Evolutionary conservation across 441 rosid genomes (phyloP), one percentile per base, ranked within the genome.

Genomic region (Raphanus hybrid): DNA sequence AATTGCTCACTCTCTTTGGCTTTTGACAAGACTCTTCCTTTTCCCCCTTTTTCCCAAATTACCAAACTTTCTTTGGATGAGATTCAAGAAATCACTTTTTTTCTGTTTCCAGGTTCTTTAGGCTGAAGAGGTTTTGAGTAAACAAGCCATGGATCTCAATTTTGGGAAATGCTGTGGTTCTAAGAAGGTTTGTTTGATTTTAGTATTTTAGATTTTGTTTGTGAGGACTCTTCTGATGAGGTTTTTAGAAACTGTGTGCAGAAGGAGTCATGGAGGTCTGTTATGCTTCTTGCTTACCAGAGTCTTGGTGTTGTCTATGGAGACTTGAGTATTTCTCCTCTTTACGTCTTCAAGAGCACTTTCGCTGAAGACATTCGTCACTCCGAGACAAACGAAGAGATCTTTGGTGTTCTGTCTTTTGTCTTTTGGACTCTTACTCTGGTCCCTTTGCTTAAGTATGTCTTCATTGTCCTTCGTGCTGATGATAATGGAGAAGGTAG

Each of bases 261-360:
- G 99, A 87, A 86, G 83, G 89, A 83, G 57, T 94, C 98, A 50
- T 88, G 98, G 96, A 91, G 90, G 88, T 86, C 93, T 7, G 69
- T 87, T 34, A 20, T 90, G 88, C 75, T 89, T 64, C 89, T 92
- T 84, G 95, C 98, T 45, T 96, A 93, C 81, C 99, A 96, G 78
- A 95, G 97, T 82, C 93, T 95, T 63, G 97, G 99, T 64, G 99
- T 96, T 15, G 99, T 92, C 4, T 93, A 96, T 57, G 99, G 99
- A 10, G 99, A 96, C 85, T 85, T 96, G 20, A 86, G 99, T 75
- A 96, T 87, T 64, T 96, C 99, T 12, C 99, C 99, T 32, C 91
- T 96, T 52, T 96, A 96, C 65, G 98, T 96, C 64, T 96, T 89
- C 72, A 93, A 92, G 84, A 91, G 94, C 84, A 91, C 99, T 70